Conservation (phyloP, 1,139 yeast species). For the Kurtzmaniella quercitrusa region DNA sequence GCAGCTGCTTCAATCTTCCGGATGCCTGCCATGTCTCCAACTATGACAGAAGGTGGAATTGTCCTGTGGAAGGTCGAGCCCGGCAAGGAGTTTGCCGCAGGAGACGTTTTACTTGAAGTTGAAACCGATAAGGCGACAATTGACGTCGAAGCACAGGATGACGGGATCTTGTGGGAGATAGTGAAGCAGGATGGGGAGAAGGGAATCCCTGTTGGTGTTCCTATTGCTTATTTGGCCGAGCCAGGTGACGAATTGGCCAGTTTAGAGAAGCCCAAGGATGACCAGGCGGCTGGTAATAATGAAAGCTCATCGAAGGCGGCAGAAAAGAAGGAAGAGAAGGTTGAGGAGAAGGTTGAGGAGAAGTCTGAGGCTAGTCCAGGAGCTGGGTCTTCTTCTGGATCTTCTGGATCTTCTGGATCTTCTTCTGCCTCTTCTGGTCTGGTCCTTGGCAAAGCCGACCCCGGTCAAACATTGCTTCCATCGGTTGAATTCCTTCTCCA, state of each 20-base stretch:
- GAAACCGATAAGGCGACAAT: constrained; percentile 94
- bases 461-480: constrained; percentile 68
- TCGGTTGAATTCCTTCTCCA: constrained; percentile 70
- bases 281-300: constrained; percentile 7
- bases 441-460: constrained; percentile 47
- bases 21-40: constrained; percentile 99
- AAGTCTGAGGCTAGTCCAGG: constrained; percentile 10
- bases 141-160: constrained; percentile 91
- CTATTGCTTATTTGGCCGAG: constrained; percentile 87
- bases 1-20: constrained; percentile 58
- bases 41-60: constrained; percentile 97
- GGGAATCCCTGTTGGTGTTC: constrained; percentile 79
- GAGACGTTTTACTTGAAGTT: constrained; percentile 83
- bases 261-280: constrained; percentile 55
- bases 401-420: constrained; percentile 5
- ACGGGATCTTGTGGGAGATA: constrained; percentile 83
- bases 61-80: constrained; percentile 88
- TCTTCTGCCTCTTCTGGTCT: constrained; percentile 12
- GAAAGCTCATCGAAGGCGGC: constrained; percentile 11
- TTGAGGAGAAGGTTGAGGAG: constrained; percentile 7
- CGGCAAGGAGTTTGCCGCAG: constrained; percentile 74
- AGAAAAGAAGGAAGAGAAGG: constrained; percentile 12
- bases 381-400: constrained; percentile 8
- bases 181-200: constrained; percentile 66
- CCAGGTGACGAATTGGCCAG: constrained; percentile 74